phyloP scores from a whole-genome alignment of 1,139 yeast species.

The Geotrichum bryndzae region DNA sequence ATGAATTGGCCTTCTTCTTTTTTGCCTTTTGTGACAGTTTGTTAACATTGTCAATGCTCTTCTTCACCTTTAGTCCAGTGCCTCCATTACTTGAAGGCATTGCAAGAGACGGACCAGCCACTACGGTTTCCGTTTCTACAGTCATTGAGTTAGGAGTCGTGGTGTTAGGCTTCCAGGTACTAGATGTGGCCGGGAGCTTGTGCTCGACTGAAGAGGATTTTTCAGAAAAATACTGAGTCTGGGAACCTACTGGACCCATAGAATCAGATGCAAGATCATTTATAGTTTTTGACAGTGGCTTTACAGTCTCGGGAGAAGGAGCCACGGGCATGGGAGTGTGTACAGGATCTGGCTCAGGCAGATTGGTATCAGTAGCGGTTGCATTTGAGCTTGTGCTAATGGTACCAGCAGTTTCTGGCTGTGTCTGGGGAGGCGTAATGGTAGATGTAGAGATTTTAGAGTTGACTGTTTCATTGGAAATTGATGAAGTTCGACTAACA shows the following conservation, averaged over 20 bases:
- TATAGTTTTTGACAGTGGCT: neutral
- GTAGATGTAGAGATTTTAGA: neutral
- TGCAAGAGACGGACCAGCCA: conserved; percentile 35
- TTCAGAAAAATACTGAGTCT: neutral
- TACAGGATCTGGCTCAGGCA: neutral
- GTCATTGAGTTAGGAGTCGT: conserved; percentile 31
- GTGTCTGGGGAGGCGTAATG: neutral
- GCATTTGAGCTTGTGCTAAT: neutral
- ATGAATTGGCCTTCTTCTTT: conserved; percentile 24
- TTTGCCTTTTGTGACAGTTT: conserved; percentile 18
- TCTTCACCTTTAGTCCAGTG: conserved; percentile 27
- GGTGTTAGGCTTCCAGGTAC: neutral
- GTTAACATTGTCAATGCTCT: conserved; percentile 32
- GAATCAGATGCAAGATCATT: neutral
- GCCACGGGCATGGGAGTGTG: neutral
- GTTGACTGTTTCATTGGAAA: neutral
- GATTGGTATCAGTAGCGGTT: neutral
- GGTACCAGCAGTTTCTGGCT: neutral
- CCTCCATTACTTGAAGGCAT: conserved; percentile 27
- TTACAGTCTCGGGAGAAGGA: neutral
- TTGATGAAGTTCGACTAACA: neutral
- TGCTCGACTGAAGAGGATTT: neutral
- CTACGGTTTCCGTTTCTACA: conserved; percentile 42
- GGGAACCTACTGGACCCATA: neutral
- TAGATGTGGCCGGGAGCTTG: neutral